Evolutionary conservation across 139 green algal species (phyloP), one percentile per base, ranked within the genome.

Genomic region (Zygnema cylindricum): DNA sequence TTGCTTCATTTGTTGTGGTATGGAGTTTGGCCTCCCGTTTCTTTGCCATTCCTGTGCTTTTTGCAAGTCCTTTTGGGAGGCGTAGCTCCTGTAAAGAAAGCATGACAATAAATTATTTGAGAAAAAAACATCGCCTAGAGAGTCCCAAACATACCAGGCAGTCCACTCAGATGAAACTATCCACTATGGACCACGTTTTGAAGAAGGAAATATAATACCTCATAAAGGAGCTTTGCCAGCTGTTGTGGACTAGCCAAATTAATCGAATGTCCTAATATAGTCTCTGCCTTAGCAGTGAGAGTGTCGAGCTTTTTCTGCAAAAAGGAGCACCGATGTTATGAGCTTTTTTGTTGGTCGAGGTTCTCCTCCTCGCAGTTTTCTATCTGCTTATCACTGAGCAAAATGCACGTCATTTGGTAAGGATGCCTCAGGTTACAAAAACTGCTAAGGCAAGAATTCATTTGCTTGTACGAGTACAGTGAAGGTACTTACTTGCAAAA

Each of bases 1-100:
- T 77, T 36, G 79, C 79, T 42, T 86, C 79, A 77, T 77, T 86
- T 55, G 79, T 86, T 32, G 79, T 86, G 41, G 35, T 36, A 42
- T 86, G 79, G 1, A n/a, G 69, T 69, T 86, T 39, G 30, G 79
- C 40, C 42, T 86, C 42, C 39, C 36, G 23, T 55, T 82, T 86
- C 79, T 77, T 86, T 49, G 32, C 32, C 79, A 78, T 69, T 73
- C 79, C 79, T 2, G 39, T 55, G 42, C 40, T 86, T 42, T 55
- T 86, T 40, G 25, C 79, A 16, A 40, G 33, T 55, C 79, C 79
- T 33, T 73, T 69, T 7, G 40, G 79, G 7, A 86, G 25, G 54
- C 40, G 41, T 30, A 86, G 1, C 21, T 86, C 79, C 79, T 86
- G 79, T 42, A 86, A 35, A 35, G 16, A 2, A 49, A n/a, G n/a